Evolutionary conservation across 139 green algal species (phyloP).

Genomic region (Micromonas pusilla): DNA sequence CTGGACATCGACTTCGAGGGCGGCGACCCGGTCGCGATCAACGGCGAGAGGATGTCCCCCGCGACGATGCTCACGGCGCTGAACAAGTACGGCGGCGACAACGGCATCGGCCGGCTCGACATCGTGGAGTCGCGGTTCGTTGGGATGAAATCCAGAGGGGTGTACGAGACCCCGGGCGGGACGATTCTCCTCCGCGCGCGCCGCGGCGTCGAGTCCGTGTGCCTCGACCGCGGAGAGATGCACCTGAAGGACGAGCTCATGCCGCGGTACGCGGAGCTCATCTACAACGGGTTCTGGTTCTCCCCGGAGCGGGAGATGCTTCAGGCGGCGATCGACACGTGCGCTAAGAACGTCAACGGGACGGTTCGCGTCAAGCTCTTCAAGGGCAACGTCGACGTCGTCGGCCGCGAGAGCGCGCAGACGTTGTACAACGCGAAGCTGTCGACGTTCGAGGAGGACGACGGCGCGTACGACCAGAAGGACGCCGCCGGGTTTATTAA

Average conservation of each 20-base stretch:
- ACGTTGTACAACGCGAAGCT: conserved; percentile 81
- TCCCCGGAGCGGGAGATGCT: conserved; percentile 74
- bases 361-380: conserved; percentile 88
- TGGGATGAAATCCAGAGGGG: conserved; percentile 86
- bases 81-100: conserved; percentile 75
- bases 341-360: conserved; percentile 50
- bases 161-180: conserved; percentile 98
- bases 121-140: conserved; percentile 98
- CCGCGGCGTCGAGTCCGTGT: conserved; percentile 82
- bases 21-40: conserved; percentile 89
- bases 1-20: conserved; percentile 93
- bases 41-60: conserved; percentile 78
- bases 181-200: conserved; percentile 82
- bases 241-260: conserved; percentile 75
- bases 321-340: conserved; percentile 81
- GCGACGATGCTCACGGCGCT: conserved; percentile 81
- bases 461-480: conserved; percentile 62
- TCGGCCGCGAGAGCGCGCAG: conserved; percentile 58
- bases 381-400: conserved; percentile 80
- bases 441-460: conserved; percentile 93
- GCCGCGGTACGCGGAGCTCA: conserved; percentile 71
- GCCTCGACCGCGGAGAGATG: conserved; percentile 77
- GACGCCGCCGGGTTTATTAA: conserved; percentile 92
- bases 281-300: conserved; percentile 84
- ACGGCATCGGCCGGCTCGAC: conserved; percentile 81